Percentiles rank a stretch among this genome's conserved stretches.
Conservation (phyloP, 495 filamentous ascomycete species). For the Aspergillus bridgeri region DNA sequence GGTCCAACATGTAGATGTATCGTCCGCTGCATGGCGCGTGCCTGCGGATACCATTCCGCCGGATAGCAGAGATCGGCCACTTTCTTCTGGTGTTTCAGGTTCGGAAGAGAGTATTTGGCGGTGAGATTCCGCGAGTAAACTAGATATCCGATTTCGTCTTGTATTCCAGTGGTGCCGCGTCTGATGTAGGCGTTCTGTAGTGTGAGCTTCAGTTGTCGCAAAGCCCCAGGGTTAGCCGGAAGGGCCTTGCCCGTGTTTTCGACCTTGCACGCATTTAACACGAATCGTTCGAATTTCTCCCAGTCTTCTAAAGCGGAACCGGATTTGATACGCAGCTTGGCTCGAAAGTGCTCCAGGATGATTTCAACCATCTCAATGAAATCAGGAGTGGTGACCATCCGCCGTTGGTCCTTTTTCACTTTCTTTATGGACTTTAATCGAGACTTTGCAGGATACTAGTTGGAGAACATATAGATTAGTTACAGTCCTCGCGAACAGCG, state of each 20-base stretch:
- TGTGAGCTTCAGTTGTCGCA: conserved; percentile 25
- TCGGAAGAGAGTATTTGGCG: conserved; percentile 40
- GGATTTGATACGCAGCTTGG: conserved; percentile 9
- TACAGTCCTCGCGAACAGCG: not conserved
- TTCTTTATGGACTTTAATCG: not conserved
- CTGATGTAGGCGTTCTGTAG: conserved; percentile 57
- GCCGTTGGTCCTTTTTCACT: not conserved
- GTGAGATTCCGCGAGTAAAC: conserved; percentile 52
- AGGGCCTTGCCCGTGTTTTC: conserved; percentile 15
- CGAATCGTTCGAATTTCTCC: conserved; percentile 35
- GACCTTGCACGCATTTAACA: conserved; percentile 32
- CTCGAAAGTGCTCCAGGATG: conserved; percentile 27
- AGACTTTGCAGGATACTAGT: not conserved
- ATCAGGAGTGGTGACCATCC: conserved; percentile 13
- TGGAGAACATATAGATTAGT: not conserved
- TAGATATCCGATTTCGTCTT: conserved; percentile 54
- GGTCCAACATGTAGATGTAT: conserved; percentile 94
- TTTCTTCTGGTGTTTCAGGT: conserved; percentile 56
- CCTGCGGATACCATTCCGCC: conserved; percentile 83
- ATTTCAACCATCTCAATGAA: conserved; percentile 29
- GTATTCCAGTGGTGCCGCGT: conserved; percentile 44
- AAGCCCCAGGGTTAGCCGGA: conserved; percentile 19
- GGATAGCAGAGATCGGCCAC: conserved; percentile 81
- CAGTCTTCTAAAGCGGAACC: conserved; percentile 21
- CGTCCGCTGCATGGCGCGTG: conserved; percentile 72